phyloP scores from a whole-genome alignment of 352 stramenopile species.

The Globisporangium perplexum region DNA sequence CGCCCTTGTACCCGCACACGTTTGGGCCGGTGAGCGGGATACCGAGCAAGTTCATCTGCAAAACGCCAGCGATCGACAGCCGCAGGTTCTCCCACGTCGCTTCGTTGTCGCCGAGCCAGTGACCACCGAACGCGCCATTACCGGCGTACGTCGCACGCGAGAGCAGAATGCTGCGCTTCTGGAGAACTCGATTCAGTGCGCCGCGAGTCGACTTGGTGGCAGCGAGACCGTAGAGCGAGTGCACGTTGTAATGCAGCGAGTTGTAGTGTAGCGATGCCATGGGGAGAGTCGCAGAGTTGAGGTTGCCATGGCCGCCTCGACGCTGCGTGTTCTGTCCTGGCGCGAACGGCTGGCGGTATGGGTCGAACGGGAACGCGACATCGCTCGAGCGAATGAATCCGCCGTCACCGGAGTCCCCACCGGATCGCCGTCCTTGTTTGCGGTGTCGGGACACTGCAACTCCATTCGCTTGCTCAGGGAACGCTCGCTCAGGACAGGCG shows the following conservation, averaged over 20 bases:
- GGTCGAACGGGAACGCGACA: conserved; percentile 75
- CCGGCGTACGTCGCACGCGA: conserved; percentile 68
- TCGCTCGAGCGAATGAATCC: conserved; percentile 65
- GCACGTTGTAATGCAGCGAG: conserved; percentile 83
- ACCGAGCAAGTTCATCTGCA: conserved; percentile 79
- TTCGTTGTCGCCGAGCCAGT: conserved; percentile 47
- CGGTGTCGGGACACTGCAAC: not conserved
- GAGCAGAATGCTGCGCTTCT: conserved; percentile 58
- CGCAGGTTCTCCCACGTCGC: conserved; percentile 80
- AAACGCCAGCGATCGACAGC: conserved; percentile 55
- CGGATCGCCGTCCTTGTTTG: not conserved
- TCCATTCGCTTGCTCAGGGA: not conserved
- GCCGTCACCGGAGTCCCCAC: not conserved
- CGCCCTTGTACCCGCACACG: conserved; percentile 45
- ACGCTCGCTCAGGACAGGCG: conserved; percentile 17
- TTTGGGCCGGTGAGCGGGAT: conserved; percentile 64
- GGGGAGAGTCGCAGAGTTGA: conserved; percentile 73
- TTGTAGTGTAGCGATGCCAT: conserved; percentile 62
- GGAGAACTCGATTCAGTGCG: conserved; percentile 40
- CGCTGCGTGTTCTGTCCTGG: conserved; percentile 43
- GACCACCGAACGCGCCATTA: conserved; percentile 49
- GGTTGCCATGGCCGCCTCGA: conserved; percentile 46
- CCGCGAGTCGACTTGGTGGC: conserved; percentile 48
- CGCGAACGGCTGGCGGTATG: conserved; percentile 71
- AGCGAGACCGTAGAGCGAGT: conserved; percentile 76